Evolutionary conservation across 2,329 filamentous ascomycete species (phyloP).

Genomic region (Alternaria brassicae): DNA sequence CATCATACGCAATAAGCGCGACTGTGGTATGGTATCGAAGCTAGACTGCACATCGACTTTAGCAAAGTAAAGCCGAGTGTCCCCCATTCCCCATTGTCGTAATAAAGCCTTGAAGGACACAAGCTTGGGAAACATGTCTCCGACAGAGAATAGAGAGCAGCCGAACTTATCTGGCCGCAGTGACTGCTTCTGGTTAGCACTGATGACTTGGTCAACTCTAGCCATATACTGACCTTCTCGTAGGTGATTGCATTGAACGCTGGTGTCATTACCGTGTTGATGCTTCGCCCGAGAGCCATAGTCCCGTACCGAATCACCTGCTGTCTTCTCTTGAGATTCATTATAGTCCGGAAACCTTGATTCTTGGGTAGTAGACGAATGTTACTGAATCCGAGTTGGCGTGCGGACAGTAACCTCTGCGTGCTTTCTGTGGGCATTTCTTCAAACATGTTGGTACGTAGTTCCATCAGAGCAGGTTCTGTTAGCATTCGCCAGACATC

Average conservation of each 20-base stretch:
- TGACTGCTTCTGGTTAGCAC: conserved; percentile 30
- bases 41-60: conserved; percentile 92
- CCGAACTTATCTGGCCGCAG: conserved; percentile 68
- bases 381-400: conserved; percentile 76
- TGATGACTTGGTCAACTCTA: not conserved
- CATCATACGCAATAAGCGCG: conserved; percentile 72
- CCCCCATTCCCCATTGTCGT: conserved; percentile 37
- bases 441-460: conserved; percentile 80
- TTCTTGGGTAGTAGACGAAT: conserved; percentile 85
- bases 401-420: conserved; percentile 64
- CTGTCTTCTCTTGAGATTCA: conserved; percentile 77
- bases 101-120: conserved; percentile 70
- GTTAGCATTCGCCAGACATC: conserved; percentile 84
- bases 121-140: conserved; percentile 78
- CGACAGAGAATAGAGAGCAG: conserved; percentile 79
- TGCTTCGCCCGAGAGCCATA: conserved; percentile 66
- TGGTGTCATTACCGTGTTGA: conserved; percentile 75
- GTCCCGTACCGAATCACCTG: conserved; percentile 62
- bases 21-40: conserved; percentile 94
- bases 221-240: conserved; percentile 68
- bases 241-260: conserved; percentile 78
- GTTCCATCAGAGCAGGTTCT: conserved; percentile 70
- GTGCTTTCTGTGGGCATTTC: conserved; percentile 70
- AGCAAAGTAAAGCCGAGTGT: conserved; percentile 75
- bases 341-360: conserved; percentile 78